phyloP scores from a whole-genome alignment of 2,329 filamentous ascomycete genomes.

The Aureobasidium uvarum region DNA sequence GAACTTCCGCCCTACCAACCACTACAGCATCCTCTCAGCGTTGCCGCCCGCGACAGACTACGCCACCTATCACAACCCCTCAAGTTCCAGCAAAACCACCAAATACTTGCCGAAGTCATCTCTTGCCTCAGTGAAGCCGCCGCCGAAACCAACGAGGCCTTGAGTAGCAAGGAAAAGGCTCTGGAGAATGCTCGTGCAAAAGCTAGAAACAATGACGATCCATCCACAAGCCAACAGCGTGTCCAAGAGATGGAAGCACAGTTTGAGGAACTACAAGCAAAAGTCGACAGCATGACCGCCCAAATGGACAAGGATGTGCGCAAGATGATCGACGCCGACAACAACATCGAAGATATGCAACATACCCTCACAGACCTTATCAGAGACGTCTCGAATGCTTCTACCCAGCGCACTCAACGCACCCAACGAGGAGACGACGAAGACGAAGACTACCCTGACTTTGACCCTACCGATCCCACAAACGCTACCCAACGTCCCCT shows the following conservation, averaged over 20 bases:
- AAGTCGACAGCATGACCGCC: slow-evolving; percentile 53
- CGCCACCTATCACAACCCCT: slow-evolving; percentile 45
- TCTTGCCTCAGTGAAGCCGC: slow-evolving; percentile 51
- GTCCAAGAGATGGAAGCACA: slow-evolving; percentile 43
- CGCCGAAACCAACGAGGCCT: slow-evolving; percentile 56
- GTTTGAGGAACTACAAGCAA: slow-evolving; percentile 43
- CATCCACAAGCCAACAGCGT: slow-evolving; percentile 36
- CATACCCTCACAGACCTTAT: slow-evolving; percentile 47
- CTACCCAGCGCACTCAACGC: slow-evolving; percentile 41
- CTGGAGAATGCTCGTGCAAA: slow-evolving; percentile 32
- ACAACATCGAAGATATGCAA: slow-evolving; percentile 47
- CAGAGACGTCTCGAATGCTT: slow-evolving; percentile 39
- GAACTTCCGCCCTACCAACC: slow-evolving; percentile 54
- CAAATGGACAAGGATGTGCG: slow-evolving; percentile 59
- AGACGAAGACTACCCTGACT: slow-evolving; percentile 41
- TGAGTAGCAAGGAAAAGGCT: slow-evolving; percentile 41
- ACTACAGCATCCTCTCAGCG: slow-evolving; percentile 53
- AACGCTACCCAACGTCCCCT: slow-evolving; percentile 38
- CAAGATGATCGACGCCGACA: slow-evolving; percentile 56
- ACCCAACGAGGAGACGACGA: slow-evolving; percentile 40
- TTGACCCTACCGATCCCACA: slow-evolving; percentile 42
- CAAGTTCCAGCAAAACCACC: slow-evolving; percentile 47
- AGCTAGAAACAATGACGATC: slow-evolving; percentile 36
- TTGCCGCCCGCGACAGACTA: slow-evolving; percentile 48
- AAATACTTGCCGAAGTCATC: slow-evolving; percentile 50